Evolutionary conservation across 768 basidiomycete genomes (phyloP).

Genomic region (Pleurotus pulmonarius): DNA sequence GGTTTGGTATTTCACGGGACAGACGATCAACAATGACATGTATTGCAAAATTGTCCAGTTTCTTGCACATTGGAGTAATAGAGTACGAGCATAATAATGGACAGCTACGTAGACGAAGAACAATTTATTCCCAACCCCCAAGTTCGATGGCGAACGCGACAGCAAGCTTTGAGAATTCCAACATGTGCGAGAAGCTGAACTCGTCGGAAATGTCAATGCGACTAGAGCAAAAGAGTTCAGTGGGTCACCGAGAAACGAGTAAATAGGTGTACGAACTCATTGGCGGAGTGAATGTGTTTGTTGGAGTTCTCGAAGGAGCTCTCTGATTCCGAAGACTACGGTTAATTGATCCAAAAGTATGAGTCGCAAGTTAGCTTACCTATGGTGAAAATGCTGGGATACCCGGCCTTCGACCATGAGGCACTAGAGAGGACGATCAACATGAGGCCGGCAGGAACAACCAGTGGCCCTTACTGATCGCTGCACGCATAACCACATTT

Average conservation of each 20-base stretch:
- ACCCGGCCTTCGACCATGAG: constrained; percentile 84
- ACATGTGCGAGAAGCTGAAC: constrained; percentile 89
- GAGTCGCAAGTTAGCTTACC: constrained; percentile 37
- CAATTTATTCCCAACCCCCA: constrained; percentile 37
- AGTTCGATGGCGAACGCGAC: constrained; percentile 79
- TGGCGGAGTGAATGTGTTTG: constrained; percentile 74
- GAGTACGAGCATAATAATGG: constrained; percentile 10
- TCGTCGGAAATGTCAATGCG: constrained; percentile 83
- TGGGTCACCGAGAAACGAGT: constrained; percentile 7
- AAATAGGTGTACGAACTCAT: constrained; percentile 59
- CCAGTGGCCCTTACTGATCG: constrained; percentile 63
- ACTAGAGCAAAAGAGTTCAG: constrained; percentile 32
- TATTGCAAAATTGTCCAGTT: too few species aligned
- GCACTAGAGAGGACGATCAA: constrained; percentile 40
- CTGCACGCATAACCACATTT: constrained; percentile 94
- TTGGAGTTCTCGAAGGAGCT: constrained; percentile 76
- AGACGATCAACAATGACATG: too few species aligned
- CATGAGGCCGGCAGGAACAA: constrained; percentile 25
- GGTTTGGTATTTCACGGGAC: not conserved
- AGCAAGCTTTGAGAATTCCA: constrained; percentile 83
- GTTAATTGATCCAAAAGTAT: constrained; percentile 12
- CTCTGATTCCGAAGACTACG: constrained; percentile 34
- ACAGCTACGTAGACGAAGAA: too few species aligned
- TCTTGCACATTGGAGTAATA: not conserved
- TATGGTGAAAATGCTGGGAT: constrained; percentile 80